A percentile compares a stretch with the other conserved stretches of the same genome.
Conservation (phyloP, 2,329 filamentous ascomycete genomes). For the Grosmannia penicillata region DNA sequence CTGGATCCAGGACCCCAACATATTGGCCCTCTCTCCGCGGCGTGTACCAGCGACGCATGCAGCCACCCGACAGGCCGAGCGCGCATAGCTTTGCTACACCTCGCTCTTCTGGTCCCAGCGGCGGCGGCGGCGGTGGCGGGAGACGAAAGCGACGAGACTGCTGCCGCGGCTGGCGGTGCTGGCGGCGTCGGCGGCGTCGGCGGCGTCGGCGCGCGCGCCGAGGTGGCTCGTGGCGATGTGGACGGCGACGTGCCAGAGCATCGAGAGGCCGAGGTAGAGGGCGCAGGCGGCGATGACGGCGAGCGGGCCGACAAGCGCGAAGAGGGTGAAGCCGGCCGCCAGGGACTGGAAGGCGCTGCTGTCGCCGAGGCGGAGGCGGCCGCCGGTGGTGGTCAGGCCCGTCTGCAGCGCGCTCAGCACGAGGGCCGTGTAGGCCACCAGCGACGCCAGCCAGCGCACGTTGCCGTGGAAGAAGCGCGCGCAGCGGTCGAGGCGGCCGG, state of each 20-base stretch:
- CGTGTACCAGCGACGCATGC: too few relatives aligned
- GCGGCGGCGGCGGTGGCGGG: slow-evolving; percentile 6
- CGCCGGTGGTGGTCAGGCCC: slow-evolving; percentile 24
- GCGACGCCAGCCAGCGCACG: slow-evolving; percentile 23
- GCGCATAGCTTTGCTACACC: slow-evolving; percentile 3
- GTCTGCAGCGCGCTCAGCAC: slow-evolving; percentile 36
- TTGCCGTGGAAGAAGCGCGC: slow-evolving; percentile 25
- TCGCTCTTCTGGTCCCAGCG: slow-evolving; percentile 10
- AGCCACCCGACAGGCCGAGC: too few relatives aligned
- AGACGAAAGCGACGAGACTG: background rate
- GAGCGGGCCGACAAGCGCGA: slow-evolving; percentile 28
- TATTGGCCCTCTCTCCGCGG: too few relatives aligned
- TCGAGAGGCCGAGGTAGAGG: slow-evolving; percentile 9
- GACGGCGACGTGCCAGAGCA: slow-evolving; percentile 8
- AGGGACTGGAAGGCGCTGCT: slow-evolving; percentile 25
- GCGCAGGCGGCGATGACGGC: slow-evolving; percentile 8
- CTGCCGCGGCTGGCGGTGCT: background rate
- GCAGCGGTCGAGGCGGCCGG: slow-evolving; percentile 18
- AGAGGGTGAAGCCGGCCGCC: slow-evolving; percentile 32
- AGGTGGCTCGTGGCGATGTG: slow-evolving; percentile 8
- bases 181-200: background rate
- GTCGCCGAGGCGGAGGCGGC: slow-evolving; percentile 14
- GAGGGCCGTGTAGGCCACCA: slow-evolving; percentile 26
- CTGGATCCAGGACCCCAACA: too few relatives aligned
- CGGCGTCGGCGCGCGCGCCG: background rate